Base-by-base conservation (phyloP, 768 basidiomycete genomes). In the Rhodotorula diobovata region DNA sequence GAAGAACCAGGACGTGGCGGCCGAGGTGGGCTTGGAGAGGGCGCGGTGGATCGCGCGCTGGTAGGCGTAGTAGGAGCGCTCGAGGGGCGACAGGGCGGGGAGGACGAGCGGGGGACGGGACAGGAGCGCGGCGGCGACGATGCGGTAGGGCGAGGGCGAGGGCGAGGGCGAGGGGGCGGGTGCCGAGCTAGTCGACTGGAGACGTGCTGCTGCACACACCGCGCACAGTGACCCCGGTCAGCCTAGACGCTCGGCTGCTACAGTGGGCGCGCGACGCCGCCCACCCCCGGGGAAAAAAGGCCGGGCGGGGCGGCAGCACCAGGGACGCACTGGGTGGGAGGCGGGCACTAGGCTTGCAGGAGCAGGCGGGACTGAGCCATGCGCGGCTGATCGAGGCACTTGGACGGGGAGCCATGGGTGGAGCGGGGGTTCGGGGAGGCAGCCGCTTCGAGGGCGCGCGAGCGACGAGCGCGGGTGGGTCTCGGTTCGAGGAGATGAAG, bases 31-130 rank as follows among this genome's bases (percentile, higher is more conserved):
- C 51, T 73, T 69, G 39, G 68, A 45, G 32, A 74, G 63, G 23
- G 77, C 77, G 41, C 72, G 72, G 56, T 74, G 62, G 15, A 78
- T 58, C 30, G 46, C 55, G 35, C 68, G 72, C 51, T 77, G 70
- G 69, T 78, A 78, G 60, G 70, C 67, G 70, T 76, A 78, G 76
- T 77, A 78, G 21, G 76, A 66, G n/a, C 60, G 58, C 45, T 77
- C 77, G 53, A 78, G 70, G 15, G 67, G 53, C 14, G 76, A 54
- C 37, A 76, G 68, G 10, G 64, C 34, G 4, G 75, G 68, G 34
- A 76, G 60, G 41, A 70, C 23, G 37, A 77, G 67, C 28, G 77
- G 77, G 16, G 76, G 70, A 25, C 77, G 69, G 11, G 74, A 74
- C 35, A 78, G 61, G 50, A 78, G 60, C 1, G 72, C 66, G 34